These are phyloP conservation scores for Globisporangium splendens DNA, from an alignment of 352 stramenopile species.

Conservation along the genomic window DNA sequence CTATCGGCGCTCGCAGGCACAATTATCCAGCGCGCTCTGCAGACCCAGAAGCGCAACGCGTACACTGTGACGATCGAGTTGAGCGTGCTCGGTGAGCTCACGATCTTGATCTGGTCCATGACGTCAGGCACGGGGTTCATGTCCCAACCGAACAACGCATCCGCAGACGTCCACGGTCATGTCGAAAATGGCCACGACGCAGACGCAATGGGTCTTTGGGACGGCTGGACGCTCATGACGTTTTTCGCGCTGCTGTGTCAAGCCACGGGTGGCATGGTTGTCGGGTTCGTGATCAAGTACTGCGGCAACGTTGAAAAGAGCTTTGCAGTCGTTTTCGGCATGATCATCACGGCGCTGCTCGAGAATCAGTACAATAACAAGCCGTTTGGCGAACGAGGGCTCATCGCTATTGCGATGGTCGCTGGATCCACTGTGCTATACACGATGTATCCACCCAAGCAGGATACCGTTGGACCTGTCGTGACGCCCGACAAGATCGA, in stretches of 20 bases:
- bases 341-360: conserved; percentile 72
- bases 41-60: conserved; percentile 64
- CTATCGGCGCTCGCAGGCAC: conserved; percentile 70
- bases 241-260: conserved; percentile 69
- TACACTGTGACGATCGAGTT: conserved; percentile 84
- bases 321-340: conserved; percentile 77
- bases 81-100: conserved; percentile 62
- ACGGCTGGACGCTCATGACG: conserved; percentile 67
- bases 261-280: conserved; percentile 61
- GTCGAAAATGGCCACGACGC: conserved; percentile 4
- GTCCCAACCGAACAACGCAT: conserved; percentile 15
- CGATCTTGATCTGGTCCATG: conserved; percentile 48
- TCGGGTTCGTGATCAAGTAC: conserved; percentile 84
- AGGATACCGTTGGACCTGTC: conserved; percentile 15
- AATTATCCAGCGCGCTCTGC: conserved; percentile 74
- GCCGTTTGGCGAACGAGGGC: conserved; percentile 51
- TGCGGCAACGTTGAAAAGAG: conserved; percentile 84
- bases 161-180: conserved; percentile 12
- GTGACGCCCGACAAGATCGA: conserved; percentile 14
- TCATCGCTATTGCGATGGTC: conserved; percentile 61
- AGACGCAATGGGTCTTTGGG: conserved; percentile 38
- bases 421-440: conserved; percentile 64
- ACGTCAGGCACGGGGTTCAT: conserved; percentile 17
- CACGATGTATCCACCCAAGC: conserved; percentile 56
- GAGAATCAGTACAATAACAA: conserved; percentile 72